These are phyloP conservation scores for Trametes gibbosa DNA, from an alignment of 768 basidiomycete species.

Conservation along the genomic window DNA sequence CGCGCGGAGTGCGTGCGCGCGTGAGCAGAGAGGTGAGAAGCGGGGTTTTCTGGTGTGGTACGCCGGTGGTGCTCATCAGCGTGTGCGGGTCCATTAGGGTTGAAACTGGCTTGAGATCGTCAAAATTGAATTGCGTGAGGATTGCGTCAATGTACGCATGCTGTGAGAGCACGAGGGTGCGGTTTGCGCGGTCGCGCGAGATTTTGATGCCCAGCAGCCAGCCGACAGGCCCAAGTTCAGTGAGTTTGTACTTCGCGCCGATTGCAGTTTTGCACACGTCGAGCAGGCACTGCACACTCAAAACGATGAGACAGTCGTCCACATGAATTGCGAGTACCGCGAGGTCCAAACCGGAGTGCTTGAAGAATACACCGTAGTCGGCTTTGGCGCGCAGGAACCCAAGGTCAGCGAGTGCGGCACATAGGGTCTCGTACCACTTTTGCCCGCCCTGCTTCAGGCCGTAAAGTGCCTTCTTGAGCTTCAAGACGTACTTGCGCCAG, in stretches of 20 bases:
- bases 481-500: constrained; percentile 1
- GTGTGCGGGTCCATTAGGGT: constrained; percentile 33
- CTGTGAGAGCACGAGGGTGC: constrained; percentile 27
- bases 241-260: neutral
- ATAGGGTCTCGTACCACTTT: constrained; percentile 29
- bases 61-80: too few relatives aligned
- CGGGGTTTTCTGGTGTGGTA: too few relatives aligned
- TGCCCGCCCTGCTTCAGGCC: constrained; percentile 34
- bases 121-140: constrained; percentile 29
- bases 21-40: too few relatives aligned
- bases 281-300: neutral
- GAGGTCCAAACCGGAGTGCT: neutral
- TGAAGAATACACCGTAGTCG: neutral
- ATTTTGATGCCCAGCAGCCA: constrained; percentile 25
- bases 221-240: neutral
- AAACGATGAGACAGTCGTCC: neutral
- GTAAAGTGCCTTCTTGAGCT: constrained; percentile 28
- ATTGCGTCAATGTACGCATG: constrained; percentile 32
- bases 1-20: too few relatives aligned
- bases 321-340: neutral
- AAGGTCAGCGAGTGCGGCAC: neutral
- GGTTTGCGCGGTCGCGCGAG: constrained; percentile 16
- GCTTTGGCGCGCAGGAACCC: constrained; percentile 2
- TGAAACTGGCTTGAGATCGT: constrained; percentile 24
- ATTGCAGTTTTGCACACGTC: neutral